phyloP scores from a whole-genome alignment of 805 yeast genomes.

The Candida saitoana region DNA sequence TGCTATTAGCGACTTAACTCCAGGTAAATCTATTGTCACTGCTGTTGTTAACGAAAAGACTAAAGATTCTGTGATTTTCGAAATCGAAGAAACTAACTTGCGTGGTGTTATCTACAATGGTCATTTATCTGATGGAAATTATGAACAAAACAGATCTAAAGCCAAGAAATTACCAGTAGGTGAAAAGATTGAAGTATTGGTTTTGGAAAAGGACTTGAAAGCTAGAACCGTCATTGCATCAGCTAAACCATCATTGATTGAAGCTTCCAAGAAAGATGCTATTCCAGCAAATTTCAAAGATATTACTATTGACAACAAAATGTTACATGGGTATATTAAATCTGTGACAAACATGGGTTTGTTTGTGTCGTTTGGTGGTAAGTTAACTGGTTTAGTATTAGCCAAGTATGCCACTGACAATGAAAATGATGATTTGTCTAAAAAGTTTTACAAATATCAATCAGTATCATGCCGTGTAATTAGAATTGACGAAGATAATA shows the following conservation, averaged over 20 bases:
- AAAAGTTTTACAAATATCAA: conserved; percentile 59
- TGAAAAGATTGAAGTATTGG: conserved; percentile 53
- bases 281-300: conserved; percentile 64
- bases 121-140: conserved; percentile 73
- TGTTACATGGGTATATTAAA: conserved; percentile 70
- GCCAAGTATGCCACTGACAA: conserved; percentile 64
- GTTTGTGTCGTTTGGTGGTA: conserved; percentile 77
- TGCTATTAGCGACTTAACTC: conserved; percentile 43
- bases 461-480: conserved; percentile 67
- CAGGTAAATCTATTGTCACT: conserved; percentile 60
- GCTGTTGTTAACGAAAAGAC: conserved; percentile 69
- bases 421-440: conserved; percentile 47
- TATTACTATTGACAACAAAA: conserved; percentile 38
- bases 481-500: conserved; percentile 62
- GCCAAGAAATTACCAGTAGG: conserved; percentile 65
- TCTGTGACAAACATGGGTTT: conserved; percentile 77
- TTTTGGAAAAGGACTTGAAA: conserved; percentile 62
- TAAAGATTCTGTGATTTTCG: conserved; percentile 68
- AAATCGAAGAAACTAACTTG: conserved; percentile 46
- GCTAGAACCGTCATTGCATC: conserved; percentile 60
- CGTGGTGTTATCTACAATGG: conserved; percentile 72
- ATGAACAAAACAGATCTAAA: conserved; percentile 64
- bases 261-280: conserved; percentile 49
- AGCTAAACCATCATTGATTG: conserved; percentile 61
- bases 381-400: conserved; percentile 76